These are phyloP conservation scores for Diplodia sapinea DNA, from an alignment of 2,329 filamentous ascomycete species.

Conservation along the genomic window DNA sequence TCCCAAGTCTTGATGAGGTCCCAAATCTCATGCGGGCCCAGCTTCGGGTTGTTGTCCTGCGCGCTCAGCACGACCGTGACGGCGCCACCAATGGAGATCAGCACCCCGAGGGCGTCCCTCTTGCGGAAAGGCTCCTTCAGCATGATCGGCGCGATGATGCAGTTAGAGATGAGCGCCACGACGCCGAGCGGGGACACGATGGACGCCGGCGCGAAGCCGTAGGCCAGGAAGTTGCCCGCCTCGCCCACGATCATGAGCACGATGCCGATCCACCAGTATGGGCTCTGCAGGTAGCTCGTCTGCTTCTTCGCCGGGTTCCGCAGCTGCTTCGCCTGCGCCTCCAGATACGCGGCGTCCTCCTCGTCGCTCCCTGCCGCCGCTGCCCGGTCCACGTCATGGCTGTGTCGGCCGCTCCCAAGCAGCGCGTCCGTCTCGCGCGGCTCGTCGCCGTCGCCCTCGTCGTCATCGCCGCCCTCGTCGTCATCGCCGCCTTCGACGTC, in stretches of 20 bases:
- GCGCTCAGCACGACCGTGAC: constrained; percentile 93
- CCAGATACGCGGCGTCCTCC: constrained; percentile 38
- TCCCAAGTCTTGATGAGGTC: constrained; percentile 83
- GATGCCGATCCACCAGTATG: constrained; percentile 96
- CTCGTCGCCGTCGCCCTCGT: neutral
- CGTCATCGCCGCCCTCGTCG: constrained; percentile 9
- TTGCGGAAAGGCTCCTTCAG: constrained; percentile 87
- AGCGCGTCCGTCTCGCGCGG: constrained; percentile 25
- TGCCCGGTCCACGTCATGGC: constrained; percentile 1
- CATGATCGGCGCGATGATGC: constrained; percentile 91
- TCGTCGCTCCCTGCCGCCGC: constrained; percentile 1
- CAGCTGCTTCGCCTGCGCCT: constrained; percentile 40
- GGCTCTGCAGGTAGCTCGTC: constrained; percentile 82
- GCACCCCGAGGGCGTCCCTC: constrained; percentile 84
- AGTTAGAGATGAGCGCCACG: constrained; percentile 96
- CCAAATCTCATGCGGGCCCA: constrained; percentile 91
- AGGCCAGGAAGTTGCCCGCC: constrained; percentile 94
- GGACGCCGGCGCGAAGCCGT: constrained; percentile 95
- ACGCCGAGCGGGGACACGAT: constrained; percentile 96
- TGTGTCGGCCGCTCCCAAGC: constrained; percentile 2
- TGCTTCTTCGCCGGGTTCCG: constrained; percentile 50
- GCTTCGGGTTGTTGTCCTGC: constrained; percentile 84
- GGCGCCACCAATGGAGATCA: constrained; percentile 84
- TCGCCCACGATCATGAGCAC: constrained; percentile 92
- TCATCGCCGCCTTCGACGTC: constrained; percentile 30